Evolutionary conservation across 2,329 filamentous ascomycete species (phyloP), one percentile per base, ranked within the genome.

Genomic region (Diaporthe capsici): DNA sequence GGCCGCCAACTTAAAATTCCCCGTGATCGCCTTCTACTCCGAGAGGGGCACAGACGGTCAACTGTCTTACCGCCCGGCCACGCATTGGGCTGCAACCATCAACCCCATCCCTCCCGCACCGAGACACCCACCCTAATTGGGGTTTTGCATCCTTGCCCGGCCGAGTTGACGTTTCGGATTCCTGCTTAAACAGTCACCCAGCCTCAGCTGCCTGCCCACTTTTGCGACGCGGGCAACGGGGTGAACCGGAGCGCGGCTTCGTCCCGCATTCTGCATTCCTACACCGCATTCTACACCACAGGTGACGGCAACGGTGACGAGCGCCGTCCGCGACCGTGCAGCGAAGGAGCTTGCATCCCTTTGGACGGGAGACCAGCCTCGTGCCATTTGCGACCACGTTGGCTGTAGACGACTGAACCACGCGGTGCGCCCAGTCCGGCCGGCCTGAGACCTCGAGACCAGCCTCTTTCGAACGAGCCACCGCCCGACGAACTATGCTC

Each of bases 151-250:
- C 47, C 75, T 71, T 60, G 58, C 61, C 58, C 57, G 65, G 65
- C 60, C 65, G 65, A 67, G 51, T 75, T 47, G 58, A 75, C 73
- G 75, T 77, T 75, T 77, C 75, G 74, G 55, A 71, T 65, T 42
- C 22, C 65, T 70, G 65, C 49, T 70, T 53, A 70, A 55, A 42
- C 49, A 55, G 47, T 55, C 65, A 55, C 34, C 70, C 39, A 57
- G 20, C 44, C 57, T 28, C 37, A 31, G 51, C 73, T 60, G 49
- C 25, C 28, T 57, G 31, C 71, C 73, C 71, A 65, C 68, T 57
- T 75, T 63, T 73, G 74, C 72, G 55, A 76, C 74, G 37, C 74
- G 47, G 73, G 67, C 61, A 47, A 65, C 75, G 37, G 58, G 51
- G 60, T 72, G 5, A 39, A 31, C 31, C 25, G 71, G 44, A 31